These are phyloP conservation scores for Trichoderma pleuroti DNA, from an alignment of 2,329 filamentous ascomycete species.

Conservation along the genomic window DNA sequence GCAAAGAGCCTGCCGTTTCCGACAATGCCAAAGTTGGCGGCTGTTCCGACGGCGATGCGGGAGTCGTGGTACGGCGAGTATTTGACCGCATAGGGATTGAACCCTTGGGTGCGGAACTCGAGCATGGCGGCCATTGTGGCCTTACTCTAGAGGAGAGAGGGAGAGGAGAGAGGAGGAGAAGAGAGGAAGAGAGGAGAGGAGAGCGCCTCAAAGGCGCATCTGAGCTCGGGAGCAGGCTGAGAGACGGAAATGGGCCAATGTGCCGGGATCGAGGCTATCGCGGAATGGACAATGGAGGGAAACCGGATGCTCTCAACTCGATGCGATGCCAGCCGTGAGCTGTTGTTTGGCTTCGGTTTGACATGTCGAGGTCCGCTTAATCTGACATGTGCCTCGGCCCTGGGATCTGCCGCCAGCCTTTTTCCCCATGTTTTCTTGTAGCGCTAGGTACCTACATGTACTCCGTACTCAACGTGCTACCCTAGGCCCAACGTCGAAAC, in stretches of 20 bases:
- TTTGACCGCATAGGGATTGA: slow-evolving; percentile 94
- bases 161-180: slow-evolving; percentile 6
- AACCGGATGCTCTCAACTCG: neutral
- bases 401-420: neutral
- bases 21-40: slow-evolving; percentile 95
- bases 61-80: slow-evolving; percentile 99
- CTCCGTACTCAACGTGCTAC: neutral
- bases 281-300: neutral
- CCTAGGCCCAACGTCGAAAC: neutral
- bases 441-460: too few relatives aligned
- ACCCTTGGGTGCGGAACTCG: slow-evolving; percentile 89
- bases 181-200: neutral
- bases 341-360: neutral
- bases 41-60: slow-evolving; percentile 80
- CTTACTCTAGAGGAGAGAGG: neutral
- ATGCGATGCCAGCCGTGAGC: neutral
- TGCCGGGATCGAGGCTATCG: neutral
- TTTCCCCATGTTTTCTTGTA: slow-evolving; percentile 2
- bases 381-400: slow-evolving; percentile 37
- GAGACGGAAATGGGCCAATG: neutral
- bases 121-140: slow-evolving; percentile 65
- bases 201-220: slow-evolving; percentile 23
- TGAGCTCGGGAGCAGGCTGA: neutral
- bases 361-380: neutral
- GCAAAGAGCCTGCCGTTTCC: slow-evolving; percentile 91